A percentile compares a stretch with the other conserved stretches of the same genome.
Conservation (phyloP, 176 grass and related monocot species). For the Typha latifolia region DNA sequence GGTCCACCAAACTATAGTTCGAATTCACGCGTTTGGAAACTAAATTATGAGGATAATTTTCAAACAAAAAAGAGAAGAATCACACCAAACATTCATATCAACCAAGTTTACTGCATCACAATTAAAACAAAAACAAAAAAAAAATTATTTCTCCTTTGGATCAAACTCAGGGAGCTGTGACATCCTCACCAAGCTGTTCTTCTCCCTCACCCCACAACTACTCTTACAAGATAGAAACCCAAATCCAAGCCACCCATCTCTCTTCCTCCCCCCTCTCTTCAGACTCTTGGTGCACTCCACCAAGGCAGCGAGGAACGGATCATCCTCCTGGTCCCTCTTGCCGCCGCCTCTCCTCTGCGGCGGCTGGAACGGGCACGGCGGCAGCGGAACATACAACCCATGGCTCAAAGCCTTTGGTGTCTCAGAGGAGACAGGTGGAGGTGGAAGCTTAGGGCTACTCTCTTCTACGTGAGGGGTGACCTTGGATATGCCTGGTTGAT, state of each 20-base stretch:
- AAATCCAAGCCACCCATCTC: conserved; percentile 19
- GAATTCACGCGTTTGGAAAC: background rate
- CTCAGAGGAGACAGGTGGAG: too few species aligned
- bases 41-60: background rate
- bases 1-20: too few species aligned
- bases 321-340: conserved; percentile 20
- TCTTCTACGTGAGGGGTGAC: conserved; percentile 7
- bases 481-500: conserved; percentile 73
- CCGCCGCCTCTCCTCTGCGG: conserved; percentile 1
- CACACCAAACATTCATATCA: too few species aligned
- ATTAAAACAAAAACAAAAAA: too few species aligned
- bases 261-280: background rate
- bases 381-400: conserved; percentile 28
- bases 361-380: conserved; percentile 26
- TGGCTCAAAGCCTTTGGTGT: background rate
- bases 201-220: conserved; percentile 21
- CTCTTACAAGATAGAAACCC: conserved; percentile 42
- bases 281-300: conserved; percentile 46
- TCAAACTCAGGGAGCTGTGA: conserved; percentile 3
- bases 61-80: too few species aligned
- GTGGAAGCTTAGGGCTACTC: too few species aligned
- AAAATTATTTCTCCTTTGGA: background rate
- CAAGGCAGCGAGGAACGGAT: conserved; percentile 74
- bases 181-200: conserved; percentile 28
- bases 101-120: background rate